phyloP scores from a whole-genome alignment of 495 filamentous ascomycete species.

The Hamigera avellanea region DNA sequence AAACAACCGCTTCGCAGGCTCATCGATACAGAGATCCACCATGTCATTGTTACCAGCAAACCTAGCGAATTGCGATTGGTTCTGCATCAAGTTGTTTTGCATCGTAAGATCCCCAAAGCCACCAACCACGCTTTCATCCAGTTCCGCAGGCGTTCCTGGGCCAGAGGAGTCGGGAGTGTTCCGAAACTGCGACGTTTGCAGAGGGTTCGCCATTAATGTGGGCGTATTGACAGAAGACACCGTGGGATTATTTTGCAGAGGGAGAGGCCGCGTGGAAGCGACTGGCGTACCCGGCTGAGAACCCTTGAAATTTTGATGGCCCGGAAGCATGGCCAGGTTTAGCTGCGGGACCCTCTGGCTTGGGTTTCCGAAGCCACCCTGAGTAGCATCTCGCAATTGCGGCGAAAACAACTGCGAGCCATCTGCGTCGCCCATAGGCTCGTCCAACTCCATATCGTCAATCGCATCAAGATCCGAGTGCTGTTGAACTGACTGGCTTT shows the following conservation, averaged over 20 bases:
- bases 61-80: constrained; percentile 37
- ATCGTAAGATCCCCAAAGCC: constrained; percentile 40
- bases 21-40: constrained; percentile 78
- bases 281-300: constrained; percentile 84
- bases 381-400: constrained; percentile 40
- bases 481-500: constrained; percentile 27
- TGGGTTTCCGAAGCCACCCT: constrained; percentile 61
- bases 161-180: constrained; percentile 64
- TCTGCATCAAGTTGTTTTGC: constrained; percentile 46
- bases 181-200: constrained; percentile 50
- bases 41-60: constrained; percentile 40
- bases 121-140: constrained; percentile 48
- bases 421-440: constrained; percentile 55
- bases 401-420: constrained; percentile 48
- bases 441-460: constrained; percentile 96
- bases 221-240: constrained; percentile 97
- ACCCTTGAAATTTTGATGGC: constrained; percentile 68
- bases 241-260: constrained; percentile 85
- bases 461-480: constrained; percentile 69
- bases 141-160: constrained; percentile 59
- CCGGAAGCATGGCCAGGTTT: constrained; percentile 59
- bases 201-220: constrained; percentile 58
- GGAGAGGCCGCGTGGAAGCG: constrained; percentile 47
- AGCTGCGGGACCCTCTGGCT: constrained; percentile 53
- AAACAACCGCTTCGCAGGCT: constrained; percentile 88